Conservation (phyloP, 345 rosid genomes). For the Nephelium lappaceum region DNA sequence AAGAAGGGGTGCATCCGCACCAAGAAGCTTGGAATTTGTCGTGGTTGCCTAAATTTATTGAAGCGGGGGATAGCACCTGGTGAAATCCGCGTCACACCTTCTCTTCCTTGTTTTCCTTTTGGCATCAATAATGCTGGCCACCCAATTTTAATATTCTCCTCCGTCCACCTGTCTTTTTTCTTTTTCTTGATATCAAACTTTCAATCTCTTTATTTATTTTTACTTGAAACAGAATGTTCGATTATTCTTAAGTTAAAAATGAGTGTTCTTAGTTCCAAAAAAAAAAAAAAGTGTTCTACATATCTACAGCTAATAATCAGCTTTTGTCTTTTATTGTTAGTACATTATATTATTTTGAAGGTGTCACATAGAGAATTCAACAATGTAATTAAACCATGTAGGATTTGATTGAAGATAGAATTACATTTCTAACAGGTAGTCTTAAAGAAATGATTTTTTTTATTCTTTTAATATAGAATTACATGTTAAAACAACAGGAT, state of each 20-base stretch:
- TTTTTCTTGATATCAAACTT: not conserved
- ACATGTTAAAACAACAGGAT: too few species aligned
- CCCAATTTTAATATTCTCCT: not conserved
- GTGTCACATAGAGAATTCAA: too few species aligned
- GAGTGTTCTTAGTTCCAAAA: too few species aligned
- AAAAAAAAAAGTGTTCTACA: not conserved
- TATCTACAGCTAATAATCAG: not conserved
- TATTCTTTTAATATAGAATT: too few species aligned
- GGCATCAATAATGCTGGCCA: constrained; percentile 12
- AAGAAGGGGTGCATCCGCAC: constrained; percentile 23
- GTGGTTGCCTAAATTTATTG: constrained; percentile 24
- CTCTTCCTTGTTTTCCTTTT: not conserved
- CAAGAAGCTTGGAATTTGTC: constrained; percentile 51
- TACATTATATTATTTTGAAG: too few species aligned
- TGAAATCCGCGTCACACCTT: constrained; percentile 48
- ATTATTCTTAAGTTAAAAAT: not conserved
- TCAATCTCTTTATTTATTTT: not conserved
- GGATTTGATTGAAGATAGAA: too few species aligned
- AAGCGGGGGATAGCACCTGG: constrained; percentile 20
- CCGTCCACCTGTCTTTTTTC: not conserved
- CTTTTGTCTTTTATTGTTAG: too few species aligned
- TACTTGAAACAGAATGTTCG: not conserved
- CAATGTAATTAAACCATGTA: too few species aligned
- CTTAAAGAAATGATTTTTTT: too few species aligned
- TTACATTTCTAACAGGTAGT: too few species aligned